phyloP scores from a whole-genome alignment of 163 green algal genomes.

The Scenedesmus sp. region DNA sequence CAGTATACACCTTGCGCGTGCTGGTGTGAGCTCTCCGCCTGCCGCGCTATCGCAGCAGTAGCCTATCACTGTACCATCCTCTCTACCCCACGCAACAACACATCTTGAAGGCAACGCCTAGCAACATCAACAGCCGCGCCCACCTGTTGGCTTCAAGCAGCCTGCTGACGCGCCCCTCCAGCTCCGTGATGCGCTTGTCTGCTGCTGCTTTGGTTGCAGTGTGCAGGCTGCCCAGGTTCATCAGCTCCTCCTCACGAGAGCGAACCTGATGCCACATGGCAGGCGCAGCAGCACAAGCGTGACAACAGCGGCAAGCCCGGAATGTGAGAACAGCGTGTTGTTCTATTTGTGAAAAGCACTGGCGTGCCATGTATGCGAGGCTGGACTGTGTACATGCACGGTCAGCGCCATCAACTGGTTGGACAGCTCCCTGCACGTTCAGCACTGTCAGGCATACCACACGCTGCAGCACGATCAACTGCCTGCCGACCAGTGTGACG shows the following conservation, averaged over 20 bases:
- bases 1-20: neutral
- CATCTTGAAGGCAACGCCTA: neutral
- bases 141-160: constrained; percentile 60
- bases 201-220: constrained; percentile 68
- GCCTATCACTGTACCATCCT: too few species aligned
- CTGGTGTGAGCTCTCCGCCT: too few species aligned
- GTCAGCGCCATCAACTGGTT: too few species aligned
- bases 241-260: constrained; percentile 74
- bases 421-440: too few species aligned
- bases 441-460: too few species aligned
- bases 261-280: constrained; percentile 64
- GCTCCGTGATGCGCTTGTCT: constrained; percentile 76
- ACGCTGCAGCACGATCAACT: too few species aligned
- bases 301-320: neutral
- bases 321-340: too few species aligned
- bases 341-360: too few species aligned
- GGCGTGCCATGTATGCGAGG: too few species aligned
- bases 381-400: too few species aligned
- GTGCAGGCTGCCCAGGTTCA: constrained; percentile 79
- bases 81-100: neutral
- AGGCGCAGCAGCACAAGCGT: neutral
- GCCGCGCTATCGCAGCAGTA: too few species aligned
- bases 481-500: too few species aligned
- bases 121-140: neutral
- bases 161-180: constrained; percentile 64